These are phyloP conservation scores for Pythium plurisporium DNA, from an alignment of 352 stramenopile genomes.

Conservation along the genomic window DNA sequence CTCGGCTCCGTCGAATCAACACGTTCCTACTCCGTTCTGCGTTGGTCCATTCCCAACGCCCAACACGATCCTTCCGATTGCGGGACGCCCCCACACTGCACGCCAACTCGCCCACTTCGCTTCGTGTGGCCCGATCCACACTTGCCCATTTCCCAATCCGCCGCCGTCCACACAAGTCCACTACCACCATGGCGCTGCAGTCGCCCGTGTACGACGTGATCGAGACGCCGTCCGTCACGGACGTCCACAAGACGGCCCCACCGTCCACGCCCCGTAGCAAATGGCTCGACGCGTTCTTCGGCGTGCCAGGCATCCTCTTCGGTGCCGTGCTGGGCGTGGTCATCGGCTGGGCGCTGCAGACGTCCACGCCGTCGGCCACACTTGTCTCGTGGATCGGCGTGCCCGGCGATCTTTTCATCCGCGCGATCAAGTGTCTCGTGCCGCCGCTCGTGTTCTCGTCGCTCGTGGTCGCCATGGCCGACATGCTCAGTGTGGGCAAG, in stretches of 20 bases:
- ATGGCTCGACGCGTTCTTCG: conserved; percentile 1
- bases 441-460: conserved; percentile 39
- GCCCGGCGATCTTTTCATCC: conserved; percentile 39
- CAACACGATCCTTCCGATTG: neutral
- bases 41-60: neutral
- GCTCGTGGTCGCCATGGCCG: conserved; percentile 32
- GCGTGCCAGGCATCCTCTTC: conserved; percentile 6
- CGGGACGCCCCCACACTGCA: neutral
- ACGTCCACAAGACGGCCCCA: neutral
- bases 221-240: conserved; percentile 17
- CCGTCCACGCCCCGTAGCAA: neutral
- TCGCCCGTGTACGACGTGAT: conserved; percentile 24
- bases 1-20: too few relatives aligned
- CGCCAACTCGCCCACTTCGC: neutral
- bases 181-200: conserved; percentile 3
- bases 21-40: neutral
- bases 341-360: conserved; percentile 1
- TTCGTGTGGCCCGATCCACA: neutral
- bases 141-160: conserved; percentile 10
- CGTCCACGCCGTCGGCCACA: neutral
- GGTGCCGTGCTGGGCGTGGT: neutral
- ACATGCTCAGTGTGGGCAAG: conserved; percentile 36
- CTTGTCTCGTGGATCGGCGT: conserved; percentile 24
- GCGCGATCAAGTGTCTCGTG: conserved; percentile 46
- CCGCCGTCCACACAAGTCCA: conserved; percentile 1